Evolutionary conservation across 2,329 filamentous ascomycete species (phyloP), one percentile per base, ranked within the genome.

Genomic region (Cladorrhinum sp.): DNA sequence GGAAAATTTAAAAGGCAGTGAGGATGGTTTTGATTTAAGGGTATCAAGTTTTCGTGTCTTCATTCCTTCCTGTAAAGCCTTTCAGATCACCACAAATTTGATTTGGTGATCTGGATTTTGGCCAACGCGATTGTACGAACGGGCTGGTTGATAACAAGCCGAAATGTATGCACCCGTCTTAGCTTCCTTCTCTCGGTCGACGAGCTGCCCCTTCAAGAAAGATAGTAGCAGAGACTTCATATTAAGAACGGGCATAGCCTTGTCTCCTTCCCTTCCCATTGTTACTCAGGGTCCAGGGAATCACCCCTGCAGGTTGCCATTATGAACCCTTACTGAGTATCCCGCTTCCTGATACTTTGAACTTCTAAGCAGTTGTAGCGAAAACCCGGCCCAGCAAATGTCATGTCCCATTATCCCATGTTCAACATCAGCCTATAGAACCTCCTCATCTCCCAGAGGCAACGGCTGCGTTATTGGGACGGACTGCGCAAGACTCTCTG

Each of bases 391-490:
- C 8, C 2, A 20, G 16, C 20, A 45, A 18, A 45, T 18, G 10
- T 45, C 41, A 22, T 45, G 41, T 10, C 18, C 18, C 7, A 45
- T 6, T n/a, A 36, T n/a, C n/a, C 8, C n/a, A 22, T 10, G 7
- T 2, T 13, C 1, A 32, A n/a, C 23, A 3, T 20, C 51, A 12
- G 13, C 18, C 25, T 59, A 67, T 16, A 67, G 50, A 32, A 67
- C 53, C 51, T 67, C 65, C 29, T 67, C 64, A 16, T 61, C 64
- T 12, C 59, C 58, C 1, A 38, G 59, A 22, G 53, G 54, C 7
- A 29, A 16, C 23, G 48, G 13, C n/a, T 41, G 49, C 22, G 50
- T 38, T 16, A 29, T 10, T 10, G 58, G 18, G 10, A 53, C 45
- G 38, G 27, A 13, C 24, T 50, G 53, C 20, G 18, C 36, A 10